A percentile compares a stretch with the other conserved stretches of the same genome.
These are phyloP conservation scores for Aspergillus ellipticus DNA, from an alignment of 495 filamentous ascomycete species.

Conservation along the genomic window DNA sequence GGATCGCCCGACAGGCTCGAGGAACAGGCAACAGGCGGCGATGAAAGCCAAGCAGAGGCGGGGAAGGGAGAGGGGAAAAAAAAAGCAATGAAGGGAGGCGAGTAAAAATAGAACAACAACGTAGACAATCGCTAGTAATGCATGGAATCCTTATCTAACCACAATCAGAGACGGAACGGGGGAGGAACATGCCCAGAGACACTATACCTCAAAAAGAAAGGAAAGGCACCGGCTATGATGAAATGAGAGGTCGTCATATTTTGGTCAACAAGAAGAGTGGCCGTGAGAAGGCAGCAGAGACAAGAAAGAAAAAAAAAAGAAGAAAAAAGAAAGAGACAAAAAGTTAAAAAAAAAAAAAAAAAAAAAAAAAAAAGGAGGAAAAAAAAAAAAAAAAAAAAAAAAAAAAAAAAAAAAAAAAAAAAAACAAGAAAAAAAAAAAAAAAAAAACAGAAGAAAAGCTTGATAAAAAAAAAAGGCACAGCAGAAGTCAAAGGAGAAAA, in stretches of 20 bases:
- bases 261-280: slow-evolving; percentile 7
- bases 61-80: background rate
- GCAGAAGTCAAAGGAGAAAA: too few species aligned
- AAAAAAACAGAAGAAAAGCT: too few species aligned
- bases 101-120: slow-evolving; percentile 14
- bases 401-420: slow-evolving; percentile 5
- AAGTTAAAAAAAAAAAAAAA: slow-evolving; percentile 5
- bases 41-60: background rate
- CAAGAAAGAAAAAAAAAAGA: slow-evolving; percentile 4
- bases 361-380: slow-evolving; percentile 7
- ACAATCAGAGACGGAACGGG: slow-evolving; percentile 14
- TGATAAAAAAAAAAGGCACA: too few species aligned
- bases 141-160: slow-evolving; percentile 33
- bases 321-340: slow-evolving; percentile 12
- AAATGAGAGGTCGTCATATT: slow-evolving; percentile 4
- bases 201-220: slow-evolving; percentile 7
- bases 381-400: slow-evolving; percentile 4
- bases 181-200: slow-evolving; percentile 7
- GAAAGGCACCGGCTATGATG: background rate
- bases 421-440: too few species aligned
- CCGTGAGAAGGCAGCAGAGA: background rate
- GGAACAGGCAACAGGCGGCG: background rate
- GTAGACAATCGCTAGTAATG: slow-evolving; percentile 34
- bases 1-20: background rate
- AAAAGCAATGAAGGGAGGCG: slow-evolving; percentile 2